These are phyloP conservation scores for Pythium sukuiense DNA, from an alignment of 352 stramenopile species.

Conservation along the genomic window DNA sequence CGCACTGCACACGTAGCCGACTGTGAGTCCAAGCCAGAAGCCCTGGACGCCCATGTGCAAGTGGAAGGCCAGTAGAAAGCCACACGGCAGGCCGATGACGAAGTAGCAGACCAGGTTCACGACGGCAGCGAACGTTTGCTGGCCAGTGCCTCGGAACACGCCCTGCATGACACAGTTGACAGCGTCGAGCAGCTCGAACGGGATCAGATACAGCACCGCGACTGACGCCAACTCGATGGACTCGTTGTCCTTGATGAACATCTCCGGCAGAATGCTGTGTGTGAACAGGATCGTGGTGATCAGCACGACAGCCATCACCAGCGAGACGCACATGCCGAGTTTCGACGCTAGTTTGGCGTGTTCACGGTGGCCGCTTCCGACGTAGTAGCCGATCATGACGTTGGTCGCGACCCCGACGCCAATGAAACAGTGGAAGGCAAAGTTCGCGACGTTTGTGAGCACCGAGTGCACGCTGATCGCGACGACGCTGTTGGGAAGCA, in stretches of 20 bases:
- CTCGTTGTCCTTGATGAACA: constrained; percentile 72
- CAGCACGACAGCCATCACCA: constrained; percentile 44
- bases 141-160: constrained; percentile 64
- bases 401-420: constrained; percentile 79
- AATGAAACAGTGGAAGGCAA: constrained; percentile 81
- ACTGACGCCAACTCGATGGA: constrained; percentile 32
- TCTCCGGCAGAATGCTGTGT: constrained; percentile 44
- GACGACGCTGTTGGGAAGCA: constrained; percentile 60
- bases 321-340: constrained; percentile 62
- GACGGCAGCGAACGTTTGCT: constrained; percentile 51
- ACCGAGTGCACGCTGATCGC: constrained; percentile 78
- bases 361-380: constrained; percentile 76
- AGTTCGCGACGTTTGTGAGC: constrained; percentile 57
- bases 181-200: constrained; percentile 68
- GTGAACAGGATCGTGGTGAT: constrained; percentile 45
- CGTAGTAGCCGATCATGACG: constrained; percentile 80
- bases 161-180: constrained; percentile 79
- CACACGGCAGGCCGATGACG: constrained; percentile 60
- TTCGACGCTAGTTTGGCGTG: constrained; percentile 81
- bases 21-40: constrained; percentile 71
- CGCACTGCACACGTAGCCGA: constrained; percentile 54
- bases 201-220: constrained; percentile 54
- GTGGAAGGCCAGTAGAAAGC: constrained; percentile 59
- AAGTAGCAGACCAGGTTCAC: constrained; percentile 76
- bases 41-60: constrained; percentile 62